Percentiles rank a stretch among this genome's conserved stretches.
Evolutionary conservation across 257 asterid species (phyloP).

Genomic region (Ilex aquifolium): DNA sequence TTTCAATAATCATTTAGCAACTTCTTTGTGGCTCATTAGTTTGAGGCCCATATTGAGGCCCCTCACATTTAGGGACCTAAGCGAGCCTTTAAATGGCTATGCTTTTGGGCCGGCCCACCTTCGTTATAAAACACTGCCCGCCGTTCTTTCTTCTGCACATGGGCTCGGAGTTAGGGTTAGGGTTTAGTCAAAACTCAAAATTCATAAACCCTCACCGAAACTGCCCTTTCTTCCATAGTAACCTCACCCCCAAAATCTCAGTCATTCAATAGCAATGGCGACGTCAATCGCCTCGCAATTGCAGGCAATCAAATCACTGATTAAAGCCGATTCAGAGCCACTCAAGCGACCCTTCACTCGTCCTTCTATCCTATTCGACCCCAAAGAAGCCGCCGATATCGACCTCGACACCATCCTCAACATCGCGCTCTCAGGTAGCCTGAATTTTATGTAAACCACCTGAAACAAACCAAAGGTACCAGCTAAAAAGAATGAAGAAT

Average conservation of each 20-base stretch:
- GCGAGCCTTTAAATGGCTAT: too few species aligned
- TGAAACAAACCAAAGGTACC: background rate
- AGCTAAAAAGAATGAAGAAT: background rate
- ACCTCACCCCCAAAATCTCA: background rate
- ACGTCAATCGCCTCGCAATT: constrained; percentile 65
- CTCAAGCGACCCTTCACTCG: constrained; percentile 63
- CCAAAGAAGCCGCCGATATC: constrained; percentile 76
- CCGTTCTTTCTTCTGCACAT: too few species aligned
- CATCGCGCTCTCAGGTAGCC: constrained; percentile 54
- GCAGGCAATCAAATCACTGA: constrained; percentile 43
- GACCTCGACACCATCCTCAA: constrained; percentile 51
- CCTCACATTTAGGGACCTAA: too few species aligned
- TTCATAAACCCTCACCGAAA: too few species aligned
- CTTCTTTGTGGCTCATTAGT: too few species aligned
- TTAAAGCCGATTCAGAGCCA: constrained; percentile 56
- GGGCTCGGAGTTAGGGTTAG: too few species aligned
- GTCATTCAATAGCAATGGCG: constrained; percentile 30
- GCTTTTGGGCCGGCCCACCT: too few species aligned
- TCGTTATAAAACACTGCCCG: too few species aligned
- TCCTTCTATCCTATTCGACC: constrained; percentile 66
- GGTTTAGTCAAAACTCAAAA: too few species aligned
- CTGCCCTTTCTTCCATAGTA: too few species aligned
- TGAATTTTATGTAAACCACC: background rate
- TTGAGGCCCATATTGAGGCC: too few species aligned
- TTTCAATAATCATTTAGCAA: too few species aligned